A percentile compares a stretch with the other conserved stretches of the same genome.
These are phyloP conservation scores for Chytridiales sp. DNA, from an alignment of 371 early-diverging fungal genomes.

Conservation along the genomic window DNA sequence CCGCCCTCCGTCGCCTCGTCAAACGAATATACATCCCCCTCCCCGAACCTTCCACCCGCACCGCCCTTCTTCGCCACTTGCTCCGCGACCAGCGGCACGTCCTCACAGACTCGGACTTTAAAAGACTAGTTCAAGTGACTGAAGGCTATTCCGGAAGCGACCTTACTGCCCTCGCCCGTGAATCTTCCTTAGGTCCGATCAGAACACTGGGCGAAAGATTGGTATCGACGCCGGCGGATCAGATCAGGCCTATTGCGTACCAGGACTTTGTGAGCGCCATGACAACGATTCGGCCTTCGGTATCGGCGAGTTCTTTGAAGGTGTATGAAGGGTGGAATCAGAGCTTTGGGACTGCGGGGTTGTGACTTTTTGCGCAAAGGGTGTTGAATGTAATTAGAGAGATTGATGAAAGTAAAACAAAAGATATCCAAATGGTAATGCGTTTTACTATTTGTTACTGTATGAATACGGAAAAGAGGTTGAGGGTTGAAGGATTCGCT, in stretches of 20 bases:
- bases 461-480: too few species aligned
- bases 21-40: constrained; percentile 75
- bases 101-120: constrained; percentile 51
- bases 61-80: constrained; percentile 53
- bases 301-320: constrained; percentile 54
- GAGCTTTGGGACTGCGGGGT: constrained; percentile 43
- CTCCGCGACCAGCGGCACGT: constrained; percentile 52
- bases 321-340: constrained; percentile 67
- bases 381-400: too few species aligned
- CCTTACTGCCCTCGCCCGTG: constrained; percentile 68
- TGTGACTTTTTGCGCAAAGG: constrained; percentile 5
- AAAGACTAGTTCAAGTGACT: constrained; percentile 48
- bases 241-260: constrained; percentile 61
- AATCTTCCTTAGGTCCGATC: constrained; percentile 71
- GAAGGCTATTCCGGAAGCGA: constrained; percentile 81
- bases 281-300: constrained; percentile 66
- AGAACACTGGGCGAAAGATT: constrained; percentile 61
- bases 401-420: too few species aligned
- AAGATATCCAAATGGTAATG: too few species aligned
- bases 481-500: too few species aligned
- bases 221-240: constrained; percentile 51
- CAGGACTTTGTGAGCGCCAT: constrained; percentile 67
- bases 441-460: too few species aligned
- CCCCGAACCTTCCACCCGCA: constrained; percentile 64
- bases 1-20: constrained; percentile 70